Conservation (phyloP, 768 basidiomycete genomes). For the Mycena indigotica region DNA sequence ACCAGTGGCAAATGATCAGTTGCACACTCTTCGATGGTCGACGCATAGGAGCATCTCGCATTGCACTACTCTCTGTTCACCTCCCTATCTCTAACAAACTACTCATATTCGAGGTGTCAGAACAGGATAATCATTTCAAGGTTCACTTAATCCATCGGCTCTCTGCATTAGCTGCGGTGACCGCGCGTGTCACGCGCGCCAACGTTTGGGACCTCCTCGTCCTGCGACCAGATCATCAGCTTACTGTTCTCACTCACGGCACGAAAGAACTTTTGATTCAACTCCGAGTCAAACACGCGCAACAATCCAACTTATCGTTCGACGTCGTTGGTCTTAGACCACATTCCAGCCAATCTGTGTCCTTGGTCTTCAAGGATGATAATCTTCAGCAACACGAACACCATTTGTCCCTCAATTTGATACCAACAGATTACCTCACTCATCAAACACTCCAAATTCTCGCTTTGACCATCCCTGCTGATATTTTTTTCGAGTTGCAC, state of each 20-base stretch:
- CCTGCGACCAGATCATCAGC: constrained; percentile 54
- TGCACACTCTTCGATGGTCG: constrained; percentile 67
- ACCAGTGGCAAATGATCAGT: constrained; percentile 50
- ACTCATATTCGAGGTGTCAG: constrained; percentile 51
- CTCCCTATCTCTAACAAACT: constrained; percentile 49
- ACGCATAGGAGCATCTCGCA: constrained; percentile 54
- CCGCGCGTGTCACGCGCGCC: constrained; percentile 65
- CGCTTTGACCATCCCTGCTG: constrained; percentile 58
- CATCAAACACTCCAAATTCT: constrained; percentile 62
- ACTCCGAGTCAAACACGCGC: constrained; percentile 24
- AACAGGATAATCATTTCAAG: constrained; percentile 44
- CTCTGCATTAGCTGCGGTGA: constrained; percentile 53
- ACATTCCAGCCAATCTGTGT: constrained; percentile 53
- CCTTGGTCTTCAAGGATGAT: constrained; percentile 56
- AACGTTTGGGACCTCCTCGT: constrained; percentile 71
- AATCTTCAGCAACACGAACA: constrained; percentile 23
- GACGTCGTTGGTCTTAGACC: constrained; percentile 46
- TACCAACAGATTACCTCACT: constrained; percentile 58
- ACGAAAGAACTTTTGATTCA: constrained; percentile 42
- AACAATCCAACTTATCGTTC: constrained; percentile 2
- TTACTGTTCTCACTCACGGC: constrained; percentile 68
- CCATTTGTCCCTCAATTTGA: constrained; percentile 46
- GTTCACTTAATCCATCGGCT: constrained; percentile 38
- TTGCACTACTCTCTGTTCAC: constrained; percentile 59
- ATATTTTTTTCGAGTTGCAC: constrained; percentile 60